A percentile compares a stretch with the other conserved stretches of the same genome.
Conservation (phyloP, 805 yeast genomes). For the Millerago galiae region DNA sequence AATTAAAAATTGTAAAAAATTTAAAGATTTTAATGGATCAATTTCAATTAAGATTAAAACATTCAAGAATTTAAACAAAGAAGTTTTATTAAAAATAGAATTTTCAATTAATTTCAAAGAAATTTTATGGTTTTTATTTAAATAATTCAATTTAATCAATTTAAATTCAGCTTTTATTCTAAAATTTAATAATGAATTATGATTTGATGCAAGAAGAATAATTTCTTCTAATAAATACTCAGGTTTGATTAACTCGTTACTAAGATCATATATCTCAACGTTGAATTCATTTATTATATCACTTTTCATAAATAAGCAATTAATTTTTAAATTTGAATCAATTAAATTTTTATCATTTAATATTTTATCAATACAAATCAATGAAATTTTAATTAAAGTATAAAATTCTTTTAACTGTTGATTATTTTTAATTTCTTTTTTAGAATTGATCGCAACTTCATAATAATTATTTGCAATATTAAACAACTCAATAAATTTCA, state of each 20-base stretch:
- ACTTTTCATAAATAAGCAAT: conserved; percentile 6
- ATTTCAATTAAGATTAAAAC: conserved; percentile 1
- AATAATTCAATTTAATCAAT: neutral
- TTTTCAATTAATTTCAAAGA: conserved; percentile 5
- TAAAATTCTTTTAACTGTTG: conserved; percentile 3
- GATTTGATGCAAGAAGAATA: conserved; percentile 20
- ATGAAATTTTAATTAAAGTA: conserved; percentile 4
- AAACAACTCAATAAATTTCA: neutral
- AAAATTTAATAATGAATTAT: conserved; percentile 3
- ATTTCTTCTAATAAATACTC: conserved; percentile 7
- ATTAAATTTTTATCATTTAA: conserved; percentile 1
- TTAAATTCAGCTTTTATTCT: conserved; percentile 5
- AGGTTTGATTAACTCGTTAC: conserved; percentile 9
- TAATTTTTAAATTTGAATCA: neutral
- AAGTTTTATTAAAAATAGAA: neutral
- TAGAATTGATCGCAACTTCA: neutral
- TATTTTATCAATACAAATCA: conserved; percentile 4
- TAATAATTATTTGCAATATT: conserved; percentile 3
- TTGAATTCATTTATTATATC: conserved; percentile 3
- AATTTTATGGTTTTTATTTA: conserved; percentile 3
- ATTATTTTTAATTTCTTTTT: neutral
- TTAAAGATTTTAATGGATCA: conserved; percentile 6
- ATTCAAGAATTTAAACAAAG: conserved; percentile 5
- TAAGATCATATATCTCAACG: neutral
- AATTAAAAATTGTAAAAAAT: conserved; percentile 1